These are phyloP conservation scores for Megacollybia marginata DNA, from an alignment of 768 basidiomycete species.

Conservation along the genomic window DNA sequence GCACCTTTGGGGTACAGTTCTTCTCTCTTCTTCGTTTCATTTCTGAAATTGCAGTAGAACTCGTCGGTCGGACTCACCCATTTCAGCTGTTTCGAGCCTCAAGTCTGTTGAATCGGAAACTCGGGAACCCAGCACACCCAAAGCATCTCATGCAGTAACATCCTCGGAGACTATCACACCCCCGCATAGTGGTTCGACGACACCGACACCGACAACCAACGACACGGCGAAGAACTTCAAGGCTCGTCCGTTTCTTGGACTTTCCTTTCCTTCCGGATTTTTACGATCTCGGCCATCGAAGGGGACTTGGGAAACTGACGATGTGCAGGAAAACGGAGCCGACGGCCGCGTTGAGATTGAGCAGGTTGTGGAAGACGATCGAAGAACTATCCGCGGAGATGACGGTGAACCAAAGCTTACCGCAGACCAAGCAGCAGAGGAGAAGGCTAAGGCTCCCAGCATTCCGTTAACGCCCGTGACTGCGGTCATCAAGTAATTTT, in stretches of 20 bases:
- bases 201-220: conserved; percentile 51
- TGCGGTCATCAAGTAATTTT: no score
- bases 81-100: conserved; percentile 16
- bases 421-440: no score
- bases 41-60: conserved; percentile 8
- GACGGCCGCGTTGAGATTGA: conserved; percentile 3
- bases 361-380: conserved; percentile 29
- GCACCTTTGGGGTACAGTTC: conserved; percentile 23
- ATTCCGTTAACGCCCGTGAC: no score
- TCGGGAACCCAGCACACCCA: conserved; percentile 24
- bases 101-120: conserved; percentile 17
- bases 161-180: conserved; percentile 30
- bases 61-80: conserved; percentile 14
- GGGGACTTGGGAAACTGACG: conserved; percentile 8
- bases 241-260: conserved; percentile 44
- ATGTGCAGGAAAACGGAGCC: not conserved
- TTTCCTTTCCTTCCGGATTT: conserved; percentile 59
- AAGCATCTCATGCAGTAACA: conserved; percentile 19
- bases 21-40: conserved; percentile 7
- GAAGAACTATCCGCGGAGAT: conserved; percentile 24
- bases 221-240: conserved; percentile 34
- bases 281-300: conserved; percentile 43
- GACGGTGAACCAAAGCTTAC: not conserved
- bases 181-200: conserved; percentile 47
- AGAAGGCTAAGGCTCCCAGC: no score